Percentiles rank a stretch among this genome's conserved stretches.
phyloP scores from a whole-genome alignment of 176 grass and related monocot genomes.

The Tillandsia fasciculata region DNA sequence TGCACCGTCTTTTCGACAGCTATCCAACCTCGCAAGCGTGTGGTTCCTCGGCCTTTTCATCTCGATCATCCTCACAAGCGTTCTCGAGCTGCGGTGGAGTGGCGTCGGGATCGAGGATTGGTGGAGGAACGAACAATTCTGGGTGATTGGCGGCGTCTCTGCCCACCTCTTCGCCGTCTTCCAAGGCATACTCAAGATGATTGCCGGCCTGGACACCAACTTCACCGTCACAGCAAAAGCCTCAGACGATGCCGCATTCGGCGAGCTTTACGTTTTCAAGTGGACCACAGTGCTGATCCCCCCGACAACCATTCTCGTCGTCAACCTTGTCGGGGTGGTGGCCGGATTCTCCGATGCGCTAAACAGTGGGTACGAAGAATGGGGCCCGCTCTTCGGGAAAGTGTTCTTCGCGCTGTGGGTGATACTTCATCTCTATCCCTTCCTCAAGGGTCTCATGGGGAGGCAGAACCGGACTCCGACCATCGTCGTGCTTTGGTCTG shows the following conservation, averaged over 20 bases:
- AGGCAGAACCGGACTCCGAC: conserved; percentile 91
- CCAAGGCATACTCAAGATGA: conserved; percentile 91
- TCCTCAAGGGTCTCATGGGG: conserved; percentile 97
- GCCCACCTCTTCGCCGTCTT: conserved; percentile 95
- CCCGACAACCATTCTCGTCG: conserved; percentile 68
- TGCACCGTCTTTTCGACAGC: conserved; percentile 25
- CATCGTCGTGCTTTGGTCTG: conserved; percentile 87
- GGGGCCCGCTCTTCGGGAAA: conserved; percentile 96
- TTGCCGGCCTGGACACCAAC: conserved; percentile 88
- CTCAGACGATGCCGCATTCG: conserved; percentile 60
- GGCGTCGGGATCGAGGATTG: conserved; percentile 89
- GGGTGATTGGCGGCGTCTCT: conserved; percentile 87
- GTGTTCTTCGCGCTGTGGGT: conserved; percentile 98
- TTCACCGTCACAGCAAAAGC: conserved; percentile 84
- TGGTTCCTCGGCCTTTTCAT: conserved; percentile 91
- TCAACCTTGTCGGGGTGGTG: conserved; percentile 87
- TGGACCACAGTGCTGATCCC: conserved; percentile 98
- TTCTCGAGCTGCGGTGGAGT: conserved; percentile 92
- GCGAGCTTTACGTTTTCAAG: conserved; percentile 86
- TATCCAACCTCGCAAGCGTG: conserved; percentile 73
- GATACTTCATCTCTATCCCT: conserved; percentile 94
- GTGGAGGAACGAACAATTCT: conserved; percentile 99
- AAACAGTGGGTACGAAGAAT: conserved; percentile 90
- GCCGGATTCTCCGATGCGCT: conserved; percentile 80
- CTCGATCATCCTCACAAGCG: conserved; percentile 78